Evolutionary conservation across 2,329 filamentous ascomycete species (phyloP).

Genomic region (Fusarium cyanostomum): DNA sequence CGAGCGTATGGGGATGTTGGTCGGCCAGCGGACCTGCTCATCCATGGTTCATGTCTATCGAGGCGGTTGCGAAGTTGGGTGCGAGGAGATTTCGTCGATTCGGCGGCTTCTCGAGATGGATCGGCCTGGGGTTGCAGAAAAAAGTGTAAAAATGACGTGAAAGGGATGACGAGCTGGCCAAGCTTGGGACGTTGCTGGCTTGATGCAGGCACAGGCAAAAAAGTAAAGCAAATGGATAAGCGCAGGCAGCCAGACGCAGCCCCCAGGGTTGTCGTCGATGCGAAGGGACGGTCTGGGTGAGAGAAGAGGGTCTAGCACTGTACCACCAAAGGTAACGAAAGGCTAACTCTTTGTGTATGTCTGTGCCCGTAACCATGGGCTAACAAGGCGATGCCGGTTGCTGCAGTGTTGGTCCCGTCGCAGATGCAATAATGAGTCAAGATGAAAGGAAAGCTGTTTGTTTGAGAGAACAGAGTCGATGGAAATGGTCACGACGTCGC

Average conservation of each 20-base stretch:
- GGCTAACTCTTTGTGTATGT: constrained; percentile 20
- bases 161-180: not conserved
- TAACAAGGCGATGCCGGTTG: constrained; percentile 7
- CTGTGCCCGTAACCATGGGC: constrained; percentile 14
- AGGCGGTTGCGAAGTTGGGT: constrained; percentile 11
- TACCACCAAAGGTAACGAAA: not conserved
- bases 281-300: constrained; percentile 22
- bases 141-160: constrained; percentile 34
- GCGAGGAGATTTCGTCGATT: constrained; percentile 10
- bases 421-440: constrained; percentile 8
- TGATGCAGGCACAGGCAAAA: constrained; percentile 35
- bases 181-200: constrained; percentile 29
- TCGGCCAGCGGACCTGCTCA: constrained; percentile 47
- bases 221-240: constrained; percentile 4
- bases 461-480: not conserved
- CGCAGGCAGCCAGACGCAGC: constrained; percentile 30
- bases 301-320: constrained; percentile 33
- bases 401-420: constrained; percentile 20
- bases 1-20: constrained; percentile 45
- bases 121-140: constrained; percentile 8
- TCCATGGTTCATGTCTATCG: constrained; percentile 46
- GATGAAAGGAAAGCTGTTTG: constrained; percentile 5
- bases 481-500: constrained; percentile 29
- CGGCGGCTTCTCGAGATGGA: constrained; percentile 6
- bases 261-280: constrained; percentile 32